Evolutionary conservation across 192 early-diverging fungal genomes (phyloP), one percentile per base, ranked within the genome.

Genomic region (Podila clonocystis): DNA sequence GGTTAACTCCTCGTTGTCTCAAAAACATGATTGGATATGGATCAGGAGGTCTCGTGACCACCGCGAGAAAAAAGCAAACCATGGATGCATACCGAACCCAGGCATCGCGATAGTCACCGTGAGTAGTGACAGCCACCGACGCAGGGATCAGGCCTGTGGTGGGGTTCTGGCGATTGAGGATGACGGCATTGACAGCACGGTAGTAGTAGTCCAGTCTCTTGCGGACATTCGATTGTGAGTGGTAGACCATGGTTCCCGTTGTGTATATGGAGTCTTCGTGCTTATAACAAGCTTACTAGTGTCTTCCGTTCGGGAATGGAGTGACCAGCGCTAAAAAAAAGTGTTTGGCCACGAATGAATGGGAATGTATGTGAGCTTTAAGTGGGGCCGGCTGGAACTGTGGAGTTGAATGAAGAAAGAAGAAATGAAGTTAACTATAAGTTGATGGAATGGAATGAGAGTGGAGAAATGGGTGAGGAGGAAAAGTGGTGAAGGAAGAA

Each of bases 71-170:
- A 45, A 17, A 12, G 13, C 15, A 3, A 12, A 45, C 41, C 22
- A 20, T 0, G 4, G 24, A n/a, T 20, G 30, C 77, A 70, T 88
- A 92, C 92, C 92, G 78, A 58, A 96, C 94, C 95, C 94, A 95
- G 26, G 95, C 94, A 85, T 95, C 95, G 15, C 89, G 83, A 69
- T 94, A 94, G 82, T 96, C 91, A 48, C 95, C 95, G 72, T 96
- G 95, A 12, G 89, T 92, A 5, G 94, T 96, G 17, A 96, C 89
- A 31, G 95, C 95, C 13, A 94, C 93, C 6, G 92, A 94, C 9
- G 95, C 95, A 4, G 94, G 95, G 63, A 96, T 95, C 85, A 96
- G 84, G n/a, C 95, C 95, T 17, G 91, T 94, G 31, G 89, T 89
- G 9, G 93, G 87, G 70, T 94, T 93, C 76, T 95, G 94, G 19